Percentiles rank a stretch among this genome's conserved stretches.
These are phyloP conservation scores for Leccinum pellstonianum DNA, from an alignment of 768 basidiomycete genomes.

Conservation along the genomic window DNA sequence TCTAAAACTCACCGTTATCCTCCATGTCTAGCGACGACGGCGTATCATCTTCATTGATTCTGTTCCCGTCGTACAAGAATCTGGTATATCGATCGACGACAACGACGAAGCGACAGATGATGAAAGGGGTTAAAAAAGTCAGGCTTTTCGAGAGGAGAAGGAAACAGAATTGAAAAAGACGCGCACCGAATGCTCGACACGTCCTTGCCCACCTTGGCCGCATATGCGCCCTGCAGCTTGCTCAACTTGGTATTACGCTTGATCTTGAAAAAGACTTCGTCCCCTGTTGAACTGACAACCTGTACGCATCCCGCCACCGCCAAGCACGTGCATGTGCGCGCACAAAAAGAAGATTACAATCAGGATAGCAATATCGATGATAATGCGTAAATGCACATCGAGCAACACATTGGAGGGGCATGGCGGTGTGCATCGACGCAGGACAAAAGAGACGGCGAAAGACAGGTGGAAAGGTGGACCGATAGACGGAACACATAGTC, in stretches of 20 bases:
- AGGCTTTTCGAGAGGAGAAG: not conserved
- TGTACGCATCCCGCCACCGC: constrained; percentile 23
- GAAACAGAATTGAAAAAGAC: not conserved
- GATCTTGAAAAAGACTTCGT: constrained; percentile 97
- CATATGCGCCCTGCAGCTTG: constrained; percentile 92
- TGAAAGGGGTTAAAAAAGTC: not conserved
- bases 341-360: not conserved
- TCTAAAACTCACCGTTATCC: constrained; percentile 65
- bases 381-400: not conserved
- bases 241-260: constrained; percentile 89
- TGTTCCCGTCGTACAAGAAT: constrained; percentile 85
- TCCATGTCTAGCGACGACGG: constrained; percentile 86
- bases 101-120: constrained; percentile 1
- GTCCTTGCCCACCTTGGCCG: constrained; percentile 89
- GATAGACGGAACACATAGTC: not conserved
- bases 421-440: not conserved
- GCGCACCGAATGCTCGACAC: constrained; percentile 81
- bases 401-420: not conserved
- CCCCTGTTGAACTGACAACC: constrained; percentile 75
- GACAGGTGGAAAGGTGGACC: not conserved
- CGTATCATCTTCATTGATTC: constrained; percentile 89
- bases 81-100: constrained; percentile 38
- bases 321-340: not conserved
- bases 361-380: not conserved
- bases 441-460: not conserved